Evolutionary conservation across 2,329 filamentous ascomycete species (phyloP).

Genomic region (Penicillium griseofulvum): DNA sequence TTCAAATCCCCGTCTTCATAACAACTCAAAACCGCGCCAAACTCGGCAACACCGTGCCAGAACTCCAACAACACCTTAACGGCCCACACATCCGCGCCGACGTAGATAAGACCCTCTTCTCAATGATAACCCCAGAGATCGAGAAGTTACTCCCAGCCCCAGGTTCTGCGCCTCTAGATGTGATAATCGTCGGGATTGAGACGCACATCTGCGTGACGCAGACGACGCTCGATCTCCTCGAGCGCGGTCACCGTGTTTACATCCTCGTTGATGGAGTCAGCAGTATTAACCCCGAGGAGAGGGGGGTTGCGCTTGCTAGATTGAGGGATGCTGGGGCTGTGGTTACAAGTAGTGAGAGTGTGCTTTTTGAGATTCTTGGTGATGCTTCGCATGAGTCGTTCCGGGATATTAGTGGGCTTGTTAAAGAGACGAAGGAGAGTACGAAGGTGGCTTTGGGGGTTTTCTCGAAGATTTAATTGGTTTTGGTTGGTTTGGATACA

Average conservation of each 20-base stretch:
- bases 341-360: slow-evolving; percentile 85
- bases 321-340: slow-evolving; percentile 72
- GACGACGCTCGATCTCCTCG: slow-evolving; percentile 78
- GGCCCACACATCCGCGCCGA: slow-evolving; percentile 52
- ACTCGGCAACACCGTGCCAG: slow-evolving; percentile 76
- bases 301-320: slow-evolving; percentile 72
- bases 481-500: too few relatives aligned
- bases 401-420: slow-evolving; percentile 67
- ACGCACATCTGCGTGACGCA: slow-evolving; percentile 93
- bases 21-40: slow-evolving; percentile 81
- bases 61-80: slow-evolving; percentile 57
- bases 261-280: slow-evolving; percentile 86
- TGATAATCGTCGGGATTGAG: slow-evolving; percentile 87
- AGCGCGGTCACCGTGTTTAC: slow-evolving; percentile 75
- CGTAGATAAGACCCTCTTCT: slow-evolving; percentile 85
- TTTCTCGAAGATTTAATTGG: slow-evolving; percentile 58
- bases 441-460: slow-evolving; percentile 68
- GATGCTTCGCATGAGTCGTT: slow-evolving; percentile 73
- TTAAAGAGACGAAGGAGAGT: slow-evolving; percentile 71
- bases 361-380: slow-evolving; percentile 84
- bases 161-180: slow-evolving; percentile 50
- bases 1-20: slow-evolving; percentile 71
- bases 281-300: slow-evolving; percentile 79
- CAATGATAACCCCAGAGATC: slow-evolving; percentile 76
- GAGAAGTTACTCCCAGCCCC: slow-evolving; percentile 36